Percentiles rank a stretch among this genome's conserved stretches.
Conservation (phyloP, 768 basidiomycete species). For the Vishniacozyma victoriae region DNA sequence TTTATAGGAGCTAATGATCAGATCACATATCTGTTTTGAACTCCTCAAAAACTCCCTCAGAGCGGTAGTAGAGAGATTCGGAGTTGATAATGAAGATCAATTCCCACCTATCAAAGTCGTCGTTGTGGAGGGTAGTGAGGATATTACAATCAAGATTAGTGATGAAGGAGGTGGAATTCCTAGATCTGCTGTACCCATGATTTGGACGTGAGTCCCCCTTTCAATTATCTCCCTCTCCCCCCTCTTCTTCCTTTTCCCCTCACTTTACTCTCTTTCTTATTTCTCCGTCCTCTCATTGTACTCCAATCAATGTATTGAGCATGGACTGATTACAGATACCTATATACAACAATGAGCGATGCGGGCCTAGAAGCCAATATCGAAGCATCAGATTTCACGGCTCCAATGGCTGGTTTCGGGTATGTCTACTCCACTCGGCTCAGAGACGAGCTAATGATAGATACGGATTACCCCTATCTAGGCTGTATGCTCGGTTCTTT, state of each 20-base stretch:
- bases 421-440: constrained; percentile 1
- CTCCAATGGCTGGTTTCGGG: constrained; percentile 88
- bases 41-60: constrained; percentile 95
- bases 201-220: constrained; percentile 92
- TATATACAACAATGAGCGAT: constrained; percentile 52
- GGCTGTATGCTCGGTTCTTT: constrained; percentile 91
- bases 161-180: constrained; percentile 97
- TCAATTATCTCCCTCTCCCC: background rate
- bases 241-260: background rate
- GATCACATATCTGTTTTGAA: constrained; percentile 94
- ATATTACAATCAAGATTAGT: constrained; percentile 97
- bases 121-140: constrained; percentile 94
- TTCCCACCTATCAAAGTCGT: constrained; percentile 90
- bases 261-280: too few species aligned
- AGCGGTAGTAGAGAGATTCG: constrained; percentile 89
- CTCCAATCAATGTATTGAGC: background rate
- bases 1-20: constrained; percentile 7
- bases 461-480: constrained; percentile 84
- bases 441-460: constrained; percentile 45
- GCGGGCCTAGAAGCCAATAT: constrained; percentile 61
- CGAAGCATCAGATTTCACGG: constrained; percentile 68
- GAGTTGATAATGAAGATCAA: constrained; percentile 67
- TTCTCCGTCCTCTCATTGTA: too few species aligned
- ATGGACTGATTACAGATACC: constrained; percentile 30
- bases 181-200: constrained; percentile 67